phyloP scores from a whole-genome alignment of 1,139 yeast genomes.

The Zygoascus hellenicus region DNA sequence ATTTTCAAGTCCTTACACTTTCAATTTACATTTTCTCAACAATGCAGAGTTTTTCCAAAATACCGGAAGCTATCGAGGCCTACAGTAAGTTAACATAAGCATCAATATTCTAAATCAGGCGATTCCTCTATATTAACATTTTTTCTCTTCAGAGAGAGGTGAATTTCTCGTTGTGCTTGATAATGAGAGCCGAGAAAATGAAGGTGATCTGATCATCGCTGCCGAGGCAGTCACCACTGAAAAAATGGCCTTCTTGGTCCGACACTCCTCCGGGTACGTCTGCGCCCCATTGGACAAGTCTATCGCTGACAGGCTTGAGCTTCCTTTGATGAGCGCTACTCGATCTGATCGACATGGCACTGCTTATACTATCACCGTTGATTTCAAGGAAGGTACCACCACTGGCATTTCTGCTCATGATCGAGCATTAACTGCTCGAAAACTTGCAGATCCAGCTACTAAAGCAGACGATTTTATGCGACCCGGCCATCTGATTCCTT shows the following conservation, averaged over 20 bases:
- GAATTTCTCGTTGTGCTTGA: slow-evolving; percentile 93
- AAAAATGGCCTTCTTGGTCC: slow-evolving; percentile 91
- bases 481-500: slow-evolving; percentile 93
- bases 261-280: slow-evolving; percentile 81
- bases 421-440: slow-evolving; percentile 74
- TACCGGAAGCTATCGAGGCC: slow-evolving; percentile 72
- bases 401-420: slow-evolving; percentile 97
- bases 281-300: slow-evolving; percentile 82
- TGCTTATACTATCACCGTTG: slow-evolving; percentile 92
- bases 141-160: slow-evolving; percentile 48
- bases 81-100: slow-evolving; percentile 43
- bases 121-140: not conserved
- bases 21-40: not conserved
- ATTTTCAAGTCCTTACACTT: too few relatives aligned
- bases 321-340: slow-evolving; percentile 69
- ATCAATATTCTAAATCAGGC: not conserved
- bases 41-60: slow-evolving; percentile 30
- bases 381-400: slow-evolving; percentile 75
- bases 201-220: slow-evolving; percentile 92
- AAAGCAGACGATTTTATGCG: slow-evolving; percentile 64
- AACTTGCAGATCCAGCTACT: slow-evolving; percentile 57
- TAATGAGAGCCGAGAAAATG: slow-evolving; percentile 93
- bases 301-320: slow-evolving; percentile 70
- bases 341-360: slow-evolving; percentile 89
- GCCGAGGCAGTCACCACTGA: slow-evolving; percentile 75